Conservation (phyloP, 1,284 basidiomycete species). For the Apiotrichum montevideense region DNA sequence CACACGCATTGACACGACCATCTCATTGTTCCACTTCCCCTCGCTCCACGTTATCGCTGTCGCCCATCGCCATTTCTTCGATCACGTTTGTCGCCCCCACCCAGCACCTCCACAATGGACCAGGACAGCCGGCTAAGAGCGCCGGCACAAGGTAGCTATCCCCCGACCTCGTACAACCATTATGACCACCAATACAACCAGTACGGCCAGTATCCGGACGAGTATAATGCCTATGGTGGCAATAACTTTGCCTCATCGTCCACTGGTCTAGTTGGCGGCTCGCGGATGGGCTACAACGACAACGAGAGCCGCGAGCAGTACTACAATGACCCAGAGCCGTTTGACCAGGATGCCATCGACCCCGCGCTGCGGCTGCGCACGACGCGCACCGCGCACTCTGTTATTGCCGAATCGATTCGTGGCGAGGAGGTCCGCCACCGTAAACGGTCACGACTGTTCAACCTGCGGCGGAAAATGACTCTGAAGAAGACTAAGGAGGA, state of each 20-base stretch:
- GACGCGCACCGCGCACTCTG: conserved; percentile 78
- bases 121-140: too few species aligned
- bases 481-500: neutral
- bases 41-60: too few species aligned
- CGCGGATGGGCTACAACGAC: neutral
- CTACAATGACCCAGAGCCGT: conserved; percentile 19
- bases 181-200: neutral
- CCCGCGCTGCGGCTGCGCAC: conserved; percentile 77
- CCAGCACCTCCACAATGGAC: too few species aligned
- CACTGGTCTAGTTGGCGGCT: neutral
- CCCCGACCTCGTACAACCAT: too few species aligned
- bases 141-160: too few species aligned
- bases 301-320: neutral
- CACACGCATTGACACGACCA: too few species aligned
- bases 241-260: conserved; percentile 2
- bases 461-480: conserved; percentile 15
- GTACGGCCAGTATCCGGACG: neutral
- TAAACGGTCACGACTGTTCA: conserved; percentile 48
- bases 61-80: too few species aligned
- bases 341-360: conserved; percentile 56
- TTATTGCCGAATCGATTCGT: conserved; percentile 74
- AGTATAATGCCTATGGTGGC: neutral
- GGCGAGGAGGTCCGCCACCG: conserved; percentile 65
- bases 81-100: too few species aligned
- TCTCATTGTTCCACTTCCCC: too few species aligned